Evolutionary conservation across 1,284 basidiomycete species (phyloP).

Genomic region (Naganishia sp.): DNA sequence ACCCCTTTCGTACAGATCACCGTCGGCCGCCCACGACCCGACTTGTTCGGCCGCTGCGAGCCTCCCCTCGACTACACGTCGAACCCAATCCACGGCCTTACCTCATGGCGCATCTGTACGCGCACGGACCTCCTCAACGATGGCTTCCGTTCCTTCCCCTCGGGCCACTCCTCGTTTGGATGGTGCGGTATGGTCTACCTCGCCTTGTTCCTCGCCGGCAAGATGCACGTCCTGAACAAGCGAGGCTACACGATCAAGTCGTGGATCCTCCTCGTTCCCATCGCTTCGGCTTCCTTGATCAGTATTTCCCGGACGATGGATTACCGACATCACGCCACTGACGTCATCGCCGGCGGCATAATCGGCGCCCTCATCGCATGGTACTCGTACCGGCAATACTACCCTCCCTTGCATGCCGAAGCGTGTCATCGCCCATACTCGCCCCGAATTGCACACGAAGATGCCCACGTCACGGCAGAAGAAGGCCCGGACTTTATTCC

Average conservation of each 20-base stretch:
- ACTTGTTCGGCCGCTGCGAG: conserved; percentile 79
- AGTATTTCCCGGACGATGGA: conserved; percentile 80
- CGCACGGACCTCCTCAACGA: conserved; percentile 71
- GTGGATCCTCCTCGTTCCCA: conserved; percentile 78
- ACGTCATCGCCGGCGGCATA: conserved; percentile 49
- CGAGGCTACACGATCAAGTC: conserved; percentile 76
- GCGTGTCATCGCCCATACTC: conserved; percentile 16
- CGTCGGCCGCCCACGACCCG: conserved; percentile 87
- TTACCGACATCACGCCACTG: conserved; percentile 44
- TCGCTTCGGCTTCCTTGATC: conserved; percentile 76
- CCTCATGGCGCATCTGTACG: conserved; percentile 75
- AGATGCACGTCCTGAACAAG: conserved; percentile 19
- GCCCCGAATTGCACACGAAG: conserved; percentile 16
- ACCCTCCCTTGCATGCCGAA: conserved; percentile 37
- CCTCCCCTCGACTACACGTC: conserved; percentile 66
- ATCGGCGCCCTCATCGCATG: conserved; percentile 45
- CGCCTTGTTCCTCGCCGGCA: conserved; percentile 46
- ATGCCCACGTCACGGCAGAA: conserved; percentile 21
- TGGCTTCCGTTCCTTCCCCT: conserved; percentile 90
- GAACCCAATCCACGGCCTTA: conserved; percentile 69
- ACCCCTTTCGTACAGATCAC: conserved; percentile 44
- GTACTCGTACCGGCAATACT: conserved; percentile 52
- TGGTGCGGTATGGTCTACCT: conserved; percentile 53
- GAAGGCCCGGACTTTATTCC: conserved; percentile 13
- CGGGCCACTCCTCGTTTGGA: conserved; percentile 76